Base-by-base conservation (phyloP, 2,329 filamentous ascomycete species). In the Verticillium nonalfalfae region DNA sequence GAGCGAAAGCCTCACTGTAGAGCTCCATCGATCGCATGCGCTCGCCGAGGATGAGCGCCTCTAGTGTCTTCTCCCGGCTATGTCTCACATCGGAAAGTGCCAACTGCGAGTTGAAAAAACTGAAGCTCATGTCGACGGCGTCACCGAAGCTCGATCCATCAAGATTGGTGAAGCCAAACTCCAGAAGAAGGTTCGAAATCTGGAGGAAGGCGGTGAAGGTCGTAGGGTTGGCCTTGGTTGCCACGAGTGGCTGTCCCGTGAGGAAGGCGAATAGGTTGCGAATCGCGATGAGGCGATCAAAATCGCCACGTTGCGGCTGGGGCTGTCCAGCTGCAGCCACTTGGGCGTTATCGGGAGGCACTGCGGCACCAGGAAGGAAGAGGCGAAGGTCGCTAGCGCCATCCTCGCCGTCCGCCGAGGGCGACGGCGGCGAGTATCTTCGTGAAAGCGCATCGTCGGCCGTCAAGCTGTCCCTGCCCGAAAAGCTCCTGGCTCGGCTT, bases 1-100 rank as follows among this genome's bases (percentile, higher is more conserved):
- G 95, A 5, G 93, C 87, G 70, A 97, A 98, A 0, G 91, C 92
- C 74, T 97, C 93, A 62, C 91, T 91, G 75, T 96, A 98, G 2
- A 99, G 82, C 7, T 88, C 83, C 68, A 89, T 85, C 57, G 85
- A 96, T 62, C 88, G 88, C 87, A 98, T 90, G 40, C 85, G 85
- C 76, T 99, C 94, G 61, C 91, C 93, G 11, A 99, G 79, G n/a
- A 98, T 83, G 56, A 98, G 82, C 0, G 89, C 90, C 74, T 98
- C 92, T 31, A 98, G 81, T 0, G 91, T 97, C 80, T 95, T 96
- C 71, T 97, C 92, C 33, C 89, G 85, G 71, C 91, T 96, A 63
- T 85, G 79, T 60, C 93, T 83, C 56, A 97, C 89, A 74, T 98
- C 94, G 3, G 86, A 89, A 36, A 98, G 77, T 21, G 81, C 82